Evolutionary conservation across 1,139 yeast genomes (phyloP).

Genomic region (Pichia sp.): DNA sequence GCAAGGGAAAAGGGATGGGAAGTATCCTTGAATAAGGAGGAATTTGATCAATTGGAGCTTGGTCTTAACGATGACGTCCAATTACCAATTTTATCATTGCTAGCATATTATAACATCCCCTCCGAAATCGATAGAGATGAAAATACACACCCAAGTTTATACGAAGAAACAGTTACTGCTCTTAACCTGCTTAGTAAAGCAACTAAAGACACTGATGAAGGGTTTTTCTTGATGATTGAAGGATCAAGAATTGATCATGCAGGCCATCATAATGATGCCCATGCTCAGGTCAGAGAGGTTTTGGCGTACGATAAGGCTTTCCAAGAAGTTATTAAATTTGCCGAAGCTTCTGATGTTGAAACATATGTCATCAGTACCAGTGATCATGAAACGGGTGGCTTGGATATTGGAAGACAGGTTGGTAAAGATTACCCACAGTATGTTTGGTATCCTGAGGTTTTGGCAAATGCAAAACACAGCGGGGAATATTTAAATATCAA

Average conservation of each 20-base stretch:
- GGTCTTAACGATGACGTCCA: constrained; percentile 45
- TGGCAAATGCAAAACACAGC: constrained; percentile 58
- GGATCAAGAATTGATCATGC: constrained; percentile 91
- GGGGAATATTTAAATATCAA: constrained; percentile 53
- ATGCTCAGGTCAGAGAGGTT: constrained; percentile 76
- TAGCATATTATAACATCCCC: constrained; percentile 70
- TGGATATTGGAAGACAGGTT: constrained; percentile 69
- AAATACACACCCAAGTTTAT: constrained; percentile 56
- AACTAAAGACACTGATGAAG: constrained; percentile 59
- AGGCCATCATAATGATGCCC: constrained; percentile 84
- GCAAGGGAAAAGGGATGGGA: constrained; percentile 57
- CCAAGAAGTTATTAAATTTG: constrained; percentile 58
- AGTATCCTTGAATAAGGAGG: constrained; percentile 48
- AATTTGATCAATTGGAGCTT: constrained; percentile 44
- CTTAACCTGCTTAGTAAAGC: constrained; percentile 56
- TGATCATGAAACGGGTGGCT: constrained; percentile 91
- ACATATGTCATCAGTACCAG: constrained; percentile 72
- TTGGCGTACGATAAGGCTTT: constrained; percentile 73
- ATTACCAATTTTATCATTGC: constrained; percentile 64
- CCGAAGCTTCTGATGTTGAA: constrained; percentile 54
- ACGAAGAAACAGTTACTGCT: constrained; percentile 67
- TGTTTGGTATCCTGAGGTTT: constrained; percentile 69
- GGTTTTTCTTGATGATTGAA: constrained; percentile 75
- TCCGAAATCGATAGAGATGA: constrained; percentile 68
- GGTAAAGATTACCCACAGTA: constrained; percentile 53